Conservation (phyloP, 108 stramenopile genomes). For the Nitzschia sp. region DNA sequence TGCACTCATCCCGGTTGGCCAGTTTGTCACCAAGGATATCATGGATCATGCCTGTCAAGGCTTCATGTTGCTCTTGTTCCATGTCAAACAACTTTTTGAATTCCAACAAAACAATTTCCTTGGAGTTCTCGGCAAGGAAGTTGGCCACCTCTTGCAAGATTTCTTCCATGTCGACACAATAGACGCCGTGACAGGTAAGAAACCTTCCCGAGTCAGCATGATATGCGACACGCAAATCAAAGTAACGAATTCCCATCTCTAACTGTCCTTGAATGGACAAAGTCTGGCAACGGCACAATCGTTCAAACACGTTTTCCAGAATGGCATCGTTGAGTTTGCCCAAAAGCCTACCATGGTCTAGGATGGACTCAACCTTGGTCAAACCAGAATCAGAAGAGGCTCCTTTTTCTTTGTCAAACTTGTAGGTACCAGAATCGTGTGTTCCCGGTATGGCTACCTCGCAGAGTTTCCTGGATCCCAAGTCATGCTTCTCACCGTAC, state of each 20-base stretch:
- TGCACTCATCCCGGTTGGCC: constrained; percentile 16
- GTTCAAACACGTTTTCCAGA: constrained; percentile 23
- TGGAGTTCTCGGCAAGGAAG: constrained; percentile 24
- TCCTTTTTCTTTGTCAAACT: constrained; percentile 27
- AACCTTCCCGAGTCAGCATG: constrained; percentile 30
- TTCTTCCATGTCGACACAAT: constrained; percentile 29
- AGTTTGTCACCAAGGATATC: constrained; percentile 26
- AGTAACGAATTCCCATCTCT: constrained; percentile 30
- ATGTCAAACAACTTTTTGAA: constrained; percentile 34
- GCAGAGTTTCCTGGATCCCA: constrained; percentile 23
- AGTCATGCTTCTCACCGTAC: constrained; percentile 8
- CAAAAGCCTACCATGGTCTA: constrained; percentile 17
- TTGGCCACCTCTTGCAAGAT: constrained; percentile 17
- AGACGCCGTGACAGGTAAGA: constrained; percentile 41
- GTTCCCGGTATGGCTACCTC: constrained; percentile 34
- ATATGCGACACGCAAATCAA: constrained; percentile 31
- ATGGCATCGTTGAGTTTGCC: constrained; percentile 23
- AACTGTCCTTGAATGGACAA: constrained; percentile 21
- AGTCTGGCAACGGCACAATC: constrained; percentile 28
- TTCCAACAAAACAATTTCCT: constrained; percentile 38
- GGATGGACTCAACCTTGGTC: constrained; percentile 24
- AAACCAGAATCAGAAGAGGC: constrained; percentile 35
- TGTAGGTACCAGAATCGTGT: constrained; percentile 36
- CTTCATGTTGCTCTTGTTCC: constrained; percentile 23
- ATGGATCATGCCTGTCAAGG: constrained; percentile 7